These are phyloP conservation scores for Hysterangium stoloniferum DNA, from an alignment of 768 basidiomycete species.

Conservation along the genomic window DNA sequence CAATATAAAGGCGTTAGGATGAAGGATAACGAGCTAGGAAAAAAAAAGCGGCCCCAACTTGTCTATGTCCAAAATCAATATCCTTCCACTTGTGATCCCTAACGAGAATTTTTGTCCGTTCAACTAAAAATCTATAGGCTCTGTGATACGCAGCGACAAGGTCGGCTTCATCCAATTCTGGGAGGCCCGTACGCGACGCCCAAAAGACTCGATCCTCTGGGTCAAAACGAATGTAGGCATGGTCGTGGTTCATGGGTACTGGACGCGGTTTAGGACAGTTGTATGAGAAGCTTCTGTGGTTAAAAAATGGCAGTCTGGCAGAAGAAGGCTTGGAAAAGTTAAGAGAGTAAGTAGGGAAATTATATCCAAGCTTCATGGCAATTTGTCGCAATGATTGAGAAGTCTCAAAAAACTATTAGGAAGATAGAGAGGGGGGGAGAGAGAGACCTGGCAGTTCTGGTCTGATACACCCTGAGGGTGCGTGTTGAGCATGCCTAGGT, in stretches of 20 bases:
- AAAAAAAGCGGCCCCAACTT: background rate
- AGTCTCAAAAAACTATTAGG: too few relatives aligned
- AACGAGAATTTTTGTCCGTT: conserved; percentile 4
- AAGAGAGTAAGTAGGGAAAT: too few relatives aligned
- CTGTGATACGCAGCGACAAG: conserved; percentile 3
- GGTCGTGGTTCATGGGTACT: background rate
- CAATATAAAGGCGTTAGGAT: background rate
- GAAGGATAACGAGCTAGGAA: background rate
- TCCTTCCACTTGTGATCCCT: conserved; percentile 10
- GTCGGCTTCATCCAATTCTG: background rate
- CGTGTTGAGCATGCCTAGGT: too few relatives aligned
- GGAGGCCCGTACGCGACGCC: conserved; percentile 1
- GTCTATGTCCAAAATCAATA: conserved; percentile 4
- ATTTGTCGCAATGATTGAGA: too few relatives aligned
- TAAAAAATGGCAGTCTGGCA: too few relatives aligned
- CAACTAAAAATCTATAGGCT: conserved; percentile 3
- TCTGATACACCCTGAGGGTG: too few relatives aligned
- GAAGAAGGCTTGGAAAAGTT: too few relatives aligned
- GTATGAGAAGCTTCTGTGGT: too few relatives aligned
- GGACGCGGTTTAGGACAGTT: too few relatives aligned
- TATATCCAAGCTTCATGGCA: too few relatives aligned
- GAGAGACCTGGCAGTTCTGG: too few relatives aligned
- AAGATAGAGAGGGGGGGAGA: too few relatives aligned
- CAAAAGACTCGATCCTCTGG: conserved; percentile 7
- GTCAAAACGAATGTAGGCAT: background rate